A percentile compares a stretch with the other conserved stretches of the same genome.
These are phyloP conservation scores for Eucalyptus grandis DNA, from an alignment of 345 rosid species.

Conservation along the genomic window DNA sequence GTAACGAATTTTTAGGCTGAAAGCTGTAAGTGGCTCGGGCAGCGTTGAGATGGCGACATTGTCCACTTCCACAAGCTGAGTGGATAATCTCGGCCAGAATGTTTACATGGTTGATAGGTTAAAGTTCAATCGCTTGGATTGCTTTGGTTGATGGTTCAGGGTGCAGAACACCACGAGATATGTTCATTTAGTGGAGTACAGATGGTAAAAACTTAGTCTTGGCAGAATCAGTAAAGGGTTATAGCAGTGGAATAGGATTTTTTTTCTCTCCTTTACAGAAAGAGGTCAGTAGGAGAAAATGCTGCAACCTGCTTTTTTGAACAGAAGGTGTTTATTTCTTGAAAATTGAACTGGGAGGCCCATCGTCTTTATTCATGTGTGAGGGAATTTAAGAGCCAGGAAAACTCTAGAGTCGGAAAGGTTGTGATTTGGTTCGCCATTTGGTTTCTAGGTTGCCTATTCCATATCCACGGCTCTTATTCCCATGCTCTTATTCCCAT, in stretches of 20 bases:
- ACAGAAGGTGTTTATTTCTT: background rate
- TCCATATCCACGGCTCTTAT: rapidly evolving
- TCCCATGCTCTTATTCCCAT: background rate
- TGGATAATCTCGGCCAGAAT: background rate
- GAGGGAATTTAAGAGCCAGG: background rate
- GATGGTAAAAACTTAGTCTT: background rate
- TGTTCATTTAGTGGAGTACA: background rate
- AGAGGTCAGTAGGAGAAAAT: background rate
- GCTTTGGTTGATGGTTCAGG: background rate
- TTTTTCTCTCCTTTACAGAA: background rate
- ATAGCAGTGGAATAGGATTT: background rate
- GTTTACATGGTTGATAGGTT: background rate
- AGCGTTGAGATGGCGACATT: background rate
- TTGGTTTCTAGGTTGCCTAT: background rate
- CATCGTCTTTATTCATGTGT: background rate
- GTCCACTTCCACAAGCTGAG: background rate
- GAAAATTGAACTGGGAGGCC: background rate
- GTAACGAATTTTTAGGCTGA: background rate
- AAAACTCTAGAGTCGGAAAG: background rate
- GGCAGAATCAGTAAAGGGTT: background rate
- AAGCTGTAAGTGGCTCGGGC: background rate
- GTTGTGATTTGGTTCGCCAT: background rate
- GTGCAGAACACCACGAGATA: background rate
- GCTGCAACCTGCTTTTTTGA: background rate
- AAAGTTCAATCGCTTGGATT: background rate